Conservation (phyloP, 192 early-diverging fungal genomes). For the Fimicolochytrium jonesii region DNA sequence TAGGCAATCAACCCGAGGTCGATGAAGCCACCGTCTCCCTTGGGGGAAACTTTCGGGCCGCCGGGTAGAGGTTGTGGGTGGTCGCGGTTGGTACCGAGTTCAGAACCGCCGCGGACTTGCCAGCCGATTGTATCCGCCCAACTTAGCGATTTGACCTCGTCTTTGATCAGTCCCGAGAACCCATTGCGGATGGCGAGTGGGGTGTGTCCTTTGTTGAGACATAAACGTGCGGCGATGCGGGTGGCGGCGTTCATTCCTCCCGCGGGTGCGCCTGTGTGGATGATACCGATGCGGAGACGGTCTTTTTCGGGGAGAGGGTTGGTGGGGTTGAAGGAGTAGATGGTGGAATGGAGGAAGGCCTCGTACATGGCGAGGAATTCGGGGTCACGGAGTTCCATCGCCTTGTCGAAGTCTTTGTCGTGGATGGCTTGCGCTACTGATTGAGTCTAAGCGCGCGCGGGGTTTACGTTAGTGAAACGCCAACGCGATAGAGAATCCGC, state of each 20-base stretch:
- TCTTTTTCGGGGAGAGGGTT: conserved; percentile 6
- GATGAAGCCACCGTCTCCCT: conserved; percentile 40
- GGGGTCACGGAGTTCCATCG: conserved; percentile 84
- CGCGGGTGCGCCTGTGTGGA: conserved; percentile 93
- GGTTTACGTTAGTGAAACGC: not conserved
- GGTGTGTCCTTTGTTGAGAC: conserved; percentile 81
- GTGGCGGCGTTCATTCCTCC: conserved; percentile 98
- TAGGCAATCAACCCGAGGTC: conserved; percentile 88
- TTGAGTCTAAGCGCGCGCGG: conserved; percentile 56
- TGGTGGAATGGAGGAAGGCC: conserved; percentile 43
- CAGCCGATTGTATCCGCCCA: conserved; percentile 88
- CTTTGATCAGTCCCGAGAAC: conserved; percentile 81
- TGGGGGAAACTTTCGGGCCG: conserved; percentile 29
- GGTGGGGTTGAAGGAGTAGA: conserved; percentile 7
- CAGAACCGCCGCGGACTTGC: conserved; percentile 87
- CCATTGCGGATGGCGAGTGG: conserved; percentile 90
- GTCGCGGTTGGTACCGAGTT: conserved; percentile 90
- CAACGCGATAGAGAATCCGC: not conserved
- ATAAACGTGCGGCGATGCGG: conserved; percentile 75
- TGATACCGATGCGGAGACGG: conserved; percentile 80
- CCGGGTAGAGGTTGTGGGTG: conserved; percentile 66
- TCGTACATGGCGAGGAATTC: conserved; percentile 63
- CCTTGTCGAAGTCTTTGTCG: conserved; percentile 78
- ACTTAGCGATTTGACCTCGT: conserved; percentile 68
- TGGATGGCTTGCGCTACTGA: conserved; percentile 80